Percentiles rank a stretch among this genome's conserved stretches.
Evolutionary conservation across 1,284 basidiomycete genomes (phyloP).

Genomic region (Phlebopus sp.): DNA sequence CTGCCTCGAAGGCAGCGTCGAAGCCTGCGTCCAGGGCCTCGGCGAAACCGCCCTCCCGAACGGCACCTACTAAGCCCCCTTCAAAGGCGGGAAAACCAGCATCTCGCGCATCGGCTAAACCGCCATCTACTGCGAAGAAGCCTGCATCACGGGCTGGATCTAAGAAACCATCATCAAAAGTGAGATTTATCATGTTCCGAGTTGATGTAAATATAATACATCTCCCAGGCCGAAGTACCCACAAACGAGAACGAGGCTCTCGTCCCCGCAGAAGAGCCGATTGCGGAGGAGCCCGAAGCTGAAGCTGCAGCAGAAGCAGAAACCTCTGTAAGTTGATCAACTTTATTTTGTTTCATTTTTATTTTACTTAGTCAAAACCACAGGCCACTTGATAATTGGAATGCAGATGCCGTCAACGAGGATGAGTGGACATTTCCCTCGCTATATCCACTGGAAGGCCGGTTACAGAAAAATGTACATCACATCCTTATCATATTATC

Average conservation of each 20-base stretch:
- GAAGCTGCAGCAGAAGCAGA: constrained; percentile 45
- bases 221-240: constrained; percentile 38
- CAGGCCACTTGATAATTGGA: constrained; percentile 23
- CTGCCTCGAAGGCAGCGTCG: constrained; percentile 26
- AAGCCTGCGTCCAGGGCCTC: constrained; percentile 29
- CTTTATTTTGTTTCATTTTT: background rate
- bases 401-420: constrained; percentile 13
- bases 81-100: constrained; percentile 33
- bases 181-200: constrained; percentile 21
- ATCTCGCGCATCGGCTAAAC: constrained; percentile 36
- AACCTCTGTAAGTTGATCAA: constrained; percentile 17
- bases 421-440: constrained; percentile 14
- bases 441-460: constrained; percentile 14
- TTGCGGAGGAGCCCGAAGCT: constrained; percentile 53
- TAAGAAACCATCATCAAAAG: constrained; percentile 41
- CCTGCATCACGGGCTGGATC: constrained; percentile 43
- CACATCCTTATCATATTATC: constrained; percentile 30
- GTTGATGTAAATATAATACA: constrained; percentile 1
- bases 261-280: constrained; percentile 40
- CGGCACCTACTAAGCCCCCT: constrained; percentile 32
- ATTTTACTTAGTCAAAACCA: constrained; percentile 1
- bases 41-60: constrained; percentile 36
- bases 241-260: constrained; percentile 37
- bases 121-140: constrained; percentile 40
- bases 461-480: constrained; percentile 33